Evolutionary conservation across 768 basidiomycete genomes (phyloP).

Genomic region (Pluteus cervinus): DNA sequence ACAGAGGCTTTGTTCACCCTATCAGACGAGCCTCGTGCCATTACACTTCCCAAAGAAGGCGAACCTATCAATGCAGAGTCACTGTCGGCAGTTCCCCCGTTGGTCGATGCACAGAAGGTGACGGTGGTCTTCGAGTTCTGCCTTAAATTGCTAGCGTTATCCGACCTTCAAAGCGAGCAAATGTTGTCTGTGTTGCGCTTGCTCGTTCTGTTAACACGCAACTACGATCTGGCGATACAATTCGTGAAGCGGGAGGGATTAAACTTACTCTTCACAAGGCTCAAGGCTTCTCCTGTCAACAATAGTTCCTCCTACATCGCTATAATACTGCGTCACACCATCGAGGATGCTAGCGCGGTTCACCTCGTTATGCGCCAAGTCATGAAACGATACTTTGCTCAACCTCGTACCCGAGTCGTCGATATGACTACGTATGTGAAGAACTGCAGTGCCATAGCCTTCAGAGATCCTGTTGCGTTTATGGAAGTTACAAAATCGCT

Average conservation of each 20-base stretch:
- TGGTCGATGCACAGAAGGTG: slow-evolving; percentile 52
- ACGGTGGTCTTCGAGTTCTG: slow-evolving; percentile 70
- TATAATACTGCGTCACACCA: slow-evolving; percentile 85
- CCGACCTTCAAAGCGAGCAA: slow-evolving; percentile 71
- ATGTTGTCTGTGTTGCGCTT: slow-evolving; percentile 76
- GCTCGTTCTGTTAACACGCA: slow-evolving; percentile 78
- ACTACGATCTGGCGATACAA: slow-evolving; percentile 54
- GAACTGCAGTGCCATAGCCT: slow-evolving; percentile 68
- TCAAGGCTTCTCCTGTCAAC: slow-evolving; percentile 53
- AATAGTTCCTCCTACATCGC: slow-evolving; percentile 81
- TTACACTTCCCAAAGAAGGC: slow-evolving; percentile 64
- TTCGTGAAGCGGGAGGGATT: slow-evolving; percentile 70
- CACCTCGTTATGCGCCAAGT: slow-evolving; percentile 75
- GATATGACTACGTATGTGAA: slow-evolving; percentile 74
- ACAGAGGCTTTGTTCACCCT: slow-evolving; percentile 77
- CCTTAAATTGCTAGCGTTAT: slow-evolving; percentile 59
- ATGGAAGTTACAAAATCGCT: slow-evolving; percentile 64
- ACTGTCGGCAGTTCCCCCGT: slow-evolving; percentile 54
- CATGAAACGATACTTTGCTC: slow-evolving; percentile 73
- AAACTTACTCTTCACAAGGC: slow-evolving; percentile 54
- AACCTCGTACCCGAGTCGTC: slow-evolving; percentile 58
- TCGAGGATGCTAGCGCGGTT: slow-evolving; percentile 69
- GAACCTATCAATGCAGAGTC: slow-evolving; percentile 50
- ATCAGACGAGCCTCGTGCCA: slow-evolving; percentile 63
- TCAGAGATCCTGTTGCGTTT: slow-evolving; percentile 77